Percentiles rank a stretch among this genome's conserved stretches.
Evolutionary conservation across 2,329 filamentous ascomycete species (phyloP).

Genomic region (Neoscytalidium dimidiatum): DNA sequence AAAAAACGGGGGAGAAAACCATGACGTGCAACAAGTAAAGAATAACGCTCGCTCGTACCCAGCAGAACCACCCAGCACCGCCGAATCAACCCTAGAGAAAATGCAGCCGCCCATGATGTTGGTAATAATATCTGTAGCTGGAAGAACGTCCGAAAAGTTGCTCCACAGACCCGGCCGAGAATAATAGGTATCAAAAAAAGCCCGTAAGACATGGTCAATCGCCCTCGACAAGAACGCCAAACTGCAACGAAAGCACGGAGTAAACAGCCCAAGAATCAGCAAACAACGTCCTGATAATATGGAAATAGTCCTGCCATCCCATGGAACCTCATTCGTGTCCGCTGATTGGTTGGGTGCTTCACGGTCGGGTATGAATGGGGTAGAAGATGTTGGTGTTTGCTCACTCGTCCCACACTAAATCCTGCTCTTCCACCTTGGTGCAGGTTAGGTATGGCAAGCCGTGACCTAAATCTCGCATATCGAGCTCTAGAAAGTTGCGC

Average conservation of each 20-base stretch:
- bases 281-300: not conserved
- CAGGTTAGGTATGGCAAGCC: constrained; percentile 64
- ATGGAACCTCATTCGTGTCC: not conserved
- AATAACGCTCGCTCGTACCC: not conserved
- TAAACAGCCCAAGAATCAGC: constrained; percentile 8
- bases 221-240: constrained; percentile 8
- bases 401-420: constrained; percentile 62
- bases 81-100: not conserved
- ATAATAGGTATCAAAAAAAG: not conserved
- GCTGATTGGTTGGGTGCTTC: not conserved
- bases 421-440: constrained; percentile 61
- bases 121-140: not conserved
- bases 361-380: not conserved
- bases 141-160: not conserved
- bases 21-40: not conserved
- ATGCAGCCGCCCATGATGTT: constrained; percentile 1
- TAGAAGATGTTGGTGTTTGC: constrained; percentile 11
- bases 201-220: constrained; percentile 10
- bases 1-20: not conserved
- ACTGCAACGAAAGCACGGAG: constrained; percentile 4
- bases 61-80: not conserved
- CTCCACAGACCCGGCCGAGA: not conserved
- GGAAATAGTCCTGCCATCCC: not conserved
- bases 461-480: constrained; percentile 51
- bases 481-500: constrained; percentile 80